phyloP scores from a whole-genome alignment of 106 monocot genomes.

The Iris macrosiphon region DNA sequence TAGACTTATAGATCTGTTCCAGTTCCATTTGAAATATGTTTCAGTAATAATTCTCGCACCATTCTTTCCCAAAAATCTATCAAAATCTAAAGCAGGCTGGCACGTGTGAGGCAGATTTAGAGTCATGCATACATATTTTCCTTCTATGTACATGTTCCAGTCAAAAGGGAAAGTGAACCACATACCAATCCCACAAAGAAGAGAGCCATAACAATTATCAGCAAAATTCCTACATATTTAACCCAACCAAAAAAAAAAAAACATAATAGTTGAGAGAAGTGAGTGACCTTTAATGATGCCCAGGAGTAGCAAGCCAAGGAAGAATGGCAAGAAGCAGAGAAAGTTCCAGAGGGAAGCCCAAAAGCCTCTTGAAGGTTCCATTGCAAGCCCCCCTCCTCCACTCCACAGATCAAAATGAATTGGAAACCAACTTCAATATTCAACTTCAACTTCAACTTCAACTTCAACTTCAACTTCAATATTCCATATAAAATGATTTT shows the following conservation, averaged over 20 bases:
- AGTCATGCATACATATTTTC: no score
- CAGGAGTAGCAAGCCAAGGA: slow-evolving; percentile 52
- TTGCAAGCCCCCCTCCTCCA: no score
- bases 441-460: no score
- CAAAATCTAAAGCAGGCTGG: no score
- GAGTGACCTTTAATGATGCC: slow-evolving; percentile 61
- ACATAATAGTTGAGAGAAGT: neutral
- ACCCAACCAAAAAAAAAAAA: neutral
- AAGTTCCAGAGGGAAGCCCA: slow-evolving; percentile 52
- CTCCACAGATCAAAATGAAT: no score
- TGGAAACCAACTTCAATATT: no score
- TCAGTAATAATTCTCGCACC: neutral
- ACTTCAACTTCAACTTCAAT: no score
- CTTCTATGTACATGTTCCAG: no score
- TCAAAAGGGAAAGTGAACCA: no score
- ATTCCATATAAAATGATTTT: no score
- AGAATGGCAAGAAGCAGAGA: slow-evolving; percentile 65
- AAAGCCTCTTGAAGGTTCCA: slow-evolving; percentile 66
- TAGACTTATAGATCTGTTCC: neutral
- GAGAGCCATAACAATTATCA: neutral
- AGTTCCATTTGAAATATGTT: neutral
- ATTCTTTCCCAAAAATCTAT: neutral
- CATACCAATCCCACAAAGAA: neutral
- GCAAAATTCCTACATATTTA: neutral
- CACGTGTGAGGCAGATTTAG: no score